Percentiles rank a stretch among this genome's conserved stretches.
These are phyloP conservation scores for Litsea cubeba DNA, from an alignment of 164 flowering plant genomes.

Conservation along the genomic window DNA sequence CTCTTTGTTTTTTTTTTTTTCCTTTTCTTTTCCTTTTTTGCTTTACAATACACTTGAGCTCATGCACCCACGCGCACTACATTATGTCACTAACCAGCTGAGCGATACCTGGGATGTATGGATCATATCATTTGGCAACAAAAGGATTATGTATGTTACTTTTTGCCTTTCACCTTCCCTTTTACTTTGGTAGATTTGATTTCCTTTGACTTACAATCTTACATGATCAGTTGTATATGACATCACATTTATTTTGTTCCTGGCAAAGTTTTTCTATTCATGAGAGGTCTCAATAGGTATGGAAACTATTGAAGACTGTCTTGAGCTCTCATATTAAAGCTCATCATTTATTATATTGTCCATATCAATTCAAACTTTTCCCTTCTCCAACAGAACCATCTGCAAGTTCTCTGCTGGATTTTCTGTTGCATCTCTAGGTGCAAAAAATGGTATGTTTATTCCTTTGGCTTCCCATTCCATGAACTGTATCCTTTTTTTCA, in stretches of 20 bases:
- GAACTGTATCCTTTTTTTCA: neutral
- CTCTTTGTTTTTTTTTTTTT: no score
- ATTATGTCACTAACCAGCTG: no score
- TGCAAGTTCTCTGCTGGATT: constrained; percentile 13
- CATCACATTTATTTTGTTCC: neutral
- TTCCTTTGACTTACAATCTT: neutral
- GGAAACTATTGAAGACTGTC: neutral
- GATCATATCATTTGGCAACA: no score
- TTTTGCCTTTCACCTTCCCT: no score
- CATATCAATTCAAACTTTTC: constrained; percentile 2
- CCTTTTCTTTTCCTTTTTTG: no score
- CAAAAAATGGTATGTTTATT: neutral
- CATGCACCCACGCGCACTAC: no score
- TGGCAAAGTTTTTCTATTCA: neutral
- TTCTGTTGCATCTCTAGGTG: constrained; percentile 36
- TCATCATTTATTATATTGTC: neutral
- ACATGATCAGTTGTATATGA: no score
- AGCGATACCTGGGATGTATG: no score
- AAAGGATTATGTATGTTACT: no score
- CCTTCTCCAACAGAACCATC: constrained; percentile 19
- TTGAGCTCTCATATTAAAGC: neutral
- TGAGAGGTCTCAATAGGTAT: neutral
- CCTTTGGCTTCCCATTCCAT: neutral
- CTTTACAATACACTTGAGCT: no score
- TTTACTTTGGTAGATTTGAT: neutral